Evolutionary conservation across 352 stramenopile species (phyloP).

Genomic region (Globisporangium barbulae): DNA sequence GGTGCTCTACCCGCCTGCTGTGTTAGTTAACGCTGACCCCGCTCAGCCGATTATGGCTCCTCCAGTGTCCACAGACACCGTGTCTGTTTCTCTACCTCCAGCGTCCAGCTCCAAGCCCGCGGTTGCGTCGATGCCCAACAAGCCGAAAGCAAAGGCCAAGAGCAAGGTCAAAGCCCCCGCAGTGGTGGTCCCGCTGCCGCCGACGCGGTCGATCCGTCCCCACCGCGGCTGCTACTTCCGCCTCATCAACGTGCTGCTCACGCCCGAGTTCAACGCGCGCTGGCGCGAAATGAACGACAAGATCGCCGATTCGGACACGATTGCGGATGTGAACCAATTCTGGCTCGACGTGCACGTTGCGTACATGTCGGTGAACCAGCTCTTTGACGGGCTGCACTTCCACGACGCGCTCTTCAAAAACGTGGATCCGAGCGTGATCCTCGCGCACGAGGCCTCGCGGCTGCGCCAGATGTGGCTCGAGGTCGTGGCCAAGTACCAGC

Average conservation of each 20-base stretch:
- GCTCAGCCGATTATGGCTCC: neutral
- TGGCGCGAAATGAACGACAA: slow-evolving; percentile 46
- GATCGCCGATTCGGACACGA: slow-evolving; percentile 13
- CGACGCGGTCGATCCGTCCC: slow-evolving; percentile 19
- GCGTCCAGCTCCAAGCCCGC: neutral
- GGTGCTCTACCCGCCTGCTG: slow-evolving; percentile 1
- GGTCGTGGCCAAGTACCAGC: slow-evolving; percentile 51
- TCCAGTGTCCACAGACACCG: neutral
- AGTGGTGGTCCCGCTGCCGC: neutral
- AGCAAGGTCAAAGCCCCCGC: neutral
- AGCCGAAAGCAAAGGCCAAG: neutral
- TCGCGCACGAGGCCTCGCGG: slow-evolving; percentile 39
- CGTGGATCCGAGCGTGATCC: slow-evolving; percentile 41
- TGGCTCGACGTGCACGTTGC: slow-evolving; percentile 61
- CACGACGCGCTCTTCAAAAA: slow-evolving; percentile 60
- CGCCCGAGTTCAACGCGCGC: slow-evolving; percentile 44
- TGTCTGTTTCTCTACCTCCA: neutral
- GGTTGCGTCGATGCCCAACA: neutral
- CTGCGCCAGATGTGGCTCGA: slow-evolving; percentile 67
- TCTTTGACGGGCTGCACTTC: slow-evolving; percentile 57
- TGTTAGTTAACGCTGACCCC: neutral
- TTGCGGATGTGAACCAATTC: slow-evolving; percentile 34
- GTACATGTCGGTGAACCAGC: slow-evolving; percentile 40
- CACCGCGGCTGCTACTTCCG: slow-evolving; percentile 65
- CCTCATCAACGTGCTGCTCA: slow-evolving; percentile 66